Evolutionary conservation across 768 basidiomycete species (phyloP), one percentile per base, ranked within the genome.

Genomic region (Plicaturopsis crispa): DNA sequence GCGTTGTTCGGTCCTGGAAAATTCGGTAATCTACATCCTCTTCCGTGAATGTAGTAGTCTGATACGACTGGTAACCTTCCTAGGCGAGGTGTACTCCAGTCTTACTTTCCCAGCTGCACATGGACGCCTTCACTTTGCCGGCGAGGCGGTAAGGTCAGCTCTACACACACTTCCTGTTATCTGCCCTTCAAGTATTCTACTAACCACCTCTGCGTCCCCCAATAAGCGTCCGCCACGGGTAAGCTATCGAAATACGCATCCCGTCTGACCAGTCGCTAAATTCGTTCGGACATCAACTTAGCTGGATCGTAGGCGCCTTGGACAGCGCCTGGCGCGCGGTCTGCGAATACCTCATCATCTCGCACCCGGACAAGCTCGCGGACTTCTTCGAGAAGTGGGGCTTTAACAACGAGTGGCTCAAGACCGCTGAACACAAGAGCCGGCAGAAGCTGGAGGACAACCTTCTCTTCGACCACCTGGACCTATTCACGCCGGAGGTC

Each of bases 1-100:
- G 69, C 66, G 0, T 49, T 48, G 44, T 71, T 70, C 32, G 58
- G 56, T 0, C 66, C 70, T 6, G 66, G 66, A 5, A 42, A 64
- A 16, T 69, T 66, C 36, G 41, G 44, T 6, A 43, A 54, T n/a
- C n/a, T n/a, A n/a, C n/a, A 63, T 23, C 67, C 62, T 41, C 36
- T 43, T 2, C 41, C 49, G 4, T 49, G 67, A 16, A 62, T 42
- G 13, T 4, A 7, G 60, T 65, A n/a, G 5, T 60, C 63, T 1
- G 55, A 52, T 5, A 40, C 49, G 16, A 56, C 50, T 4, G 21
- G 53, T 60, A 39, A 58, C 64, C 33, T 62, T 62, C 17, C 62
- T 8, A 14, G 26, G 14, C 26, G 26, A 28, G 10, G 26, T 28
- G 14, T 28, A 28, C 26, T 14, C 26, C 8, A 28, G 14, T 28